Percentiles rank a stretch among this genome's conserved stretches.
These are phyloP conservation scores for Diphasiastrum complanatum DNA, from an alignment of 83 land plant species.

Conservation along the genomic window DNA sequence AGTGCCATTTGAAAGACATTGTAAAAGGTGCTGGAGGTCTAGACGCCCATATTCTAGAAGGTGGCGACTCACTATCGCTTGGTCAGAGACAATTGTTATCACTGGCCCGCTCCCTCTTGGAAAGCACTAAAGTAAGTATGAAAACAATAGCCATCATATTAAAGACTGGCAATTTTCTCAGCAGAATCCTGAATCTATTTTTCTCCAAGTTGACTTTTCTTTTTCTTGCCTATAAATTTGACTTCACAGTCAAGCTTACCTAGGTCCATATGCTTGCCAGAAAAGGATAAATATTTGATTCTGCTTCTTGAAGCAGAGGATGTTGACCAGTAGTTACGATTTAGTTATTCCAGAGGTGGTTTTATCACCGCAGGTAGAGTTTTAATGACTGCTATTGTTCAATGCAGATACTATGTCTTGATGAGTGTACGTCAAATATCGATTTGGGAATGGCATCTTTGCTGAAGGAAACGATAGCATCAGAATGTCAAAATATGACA, in stretches of 20 bases:
- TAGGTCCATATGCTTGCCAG: too few relatives aligned
- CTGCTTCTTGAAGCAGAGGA: conserved; percentile 5
- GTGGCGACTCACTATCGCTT: conserved; percentile 69
- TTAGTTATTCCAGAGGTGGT: too few relatives aligned
- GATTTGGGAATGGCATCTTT: conserved; percentile 63
- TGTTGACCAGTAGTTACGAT: background rate
- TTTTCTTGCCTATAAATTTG: background rate
- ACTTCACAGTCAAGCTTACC: background rate
- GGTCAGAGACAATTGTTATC: conserved; percentile 91
- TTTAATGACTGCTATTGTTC: background rate
- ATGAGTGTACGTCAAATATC: conserved; percentile 93
- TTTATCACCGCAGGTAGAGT: too few relatives aligned
- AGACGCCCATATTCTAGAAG: conserved; percentile 48
- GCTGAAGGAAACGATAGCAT: conserved; percentile 55
- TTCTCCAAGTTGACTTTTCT: too few relatives aligned
- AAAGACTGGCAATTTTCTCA: too few relatives aligned
- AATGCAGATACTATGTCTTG: conserved; percentile 82
- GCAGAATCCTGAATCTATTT: too few relatives aligned
- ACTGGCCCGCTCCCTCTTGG: conserved; percentile 79
- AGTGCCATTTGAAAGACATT: conserved; percentile 71
- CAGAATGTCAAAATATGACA: conserved; percentile 69
- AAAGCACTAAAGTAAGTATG: conserved; percentile 54
- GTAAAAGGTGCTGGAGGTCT: conserved; percentile 66
- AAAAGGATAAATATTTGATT: too few relatives aligned
- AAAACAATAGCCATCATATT: background rate